phyloP scores from a whole-genome alignment of 495 filamentous ascomycete species.

The Penicillium ucsense region DNA sequence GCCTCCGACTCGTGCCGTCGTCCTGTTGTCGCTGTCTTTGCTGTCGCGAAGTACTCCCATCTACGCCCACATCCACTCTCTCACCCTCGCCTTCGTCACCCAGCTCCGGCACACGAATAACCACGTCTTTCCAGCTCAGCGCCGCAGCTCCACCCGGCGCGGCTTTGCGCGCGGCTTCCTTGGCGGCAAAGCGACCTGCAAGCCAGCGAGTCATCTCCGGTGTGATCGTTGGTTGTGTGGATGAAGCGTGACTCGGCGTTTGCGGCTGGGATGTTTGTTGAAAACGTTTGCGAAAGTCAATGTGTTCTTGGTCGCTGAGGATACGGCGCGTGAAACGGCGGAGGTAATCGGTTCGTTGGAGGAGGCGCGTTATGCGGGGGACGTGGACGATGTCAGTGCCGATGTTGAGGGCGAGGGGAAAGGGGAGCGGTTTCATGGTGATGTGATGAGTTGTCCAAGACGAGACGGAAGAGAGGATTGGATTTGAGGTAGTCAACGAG shows the following conservation, averaged over 20 bases:
- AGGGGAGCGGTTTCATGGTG: constrained; percentile 24
- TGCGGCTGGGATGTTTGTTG: constrained; percentile 8
- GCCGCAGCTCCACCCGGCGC: constrained; percentile 29
- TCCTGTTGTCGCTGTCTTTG: not conserved
- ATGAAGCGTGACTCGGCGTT: not conserved
- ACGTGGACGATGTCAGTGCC: constrained; percentile 47
- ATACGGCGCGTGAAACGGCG: constrained; percentile 44
- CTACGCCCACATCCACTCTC: not conserved
- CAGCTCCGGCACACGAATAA: constrained; percentile 23
- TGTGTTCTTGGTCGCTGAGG: constrained; percentile 35
- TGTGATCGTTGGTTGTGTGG: constrained; percentile 11
- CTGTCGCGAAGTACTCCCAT: not conserved
- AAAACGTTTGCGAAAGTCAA: constrained; percentile 32
- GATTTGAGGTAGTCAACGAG: not conserved
- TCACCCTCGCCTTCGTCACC: not conserved
- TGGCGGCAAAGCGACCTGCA: constrained; percentile 39
- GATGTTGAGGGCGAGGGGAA: constrained; percentile 35
- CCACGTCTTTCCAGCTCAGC: constrained; percentile 32
- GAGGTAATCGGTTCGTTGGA: constrained; percentile 32
- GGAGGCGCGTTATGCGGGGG: constrained; percentile 38
- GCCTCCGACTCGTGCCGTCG: constrained; percentile 20
- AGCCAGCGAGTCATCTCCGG: constrained; percentile 38
- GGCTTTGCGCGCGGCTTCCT: constrained; percentile 41
- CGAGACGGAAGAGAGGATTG: not conserved
- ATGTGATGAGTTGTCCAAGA: not conserved